Evolutionary conservation across 148 eudicot species (phyloP).

Genomic region (Chenopodium album): DNA sequence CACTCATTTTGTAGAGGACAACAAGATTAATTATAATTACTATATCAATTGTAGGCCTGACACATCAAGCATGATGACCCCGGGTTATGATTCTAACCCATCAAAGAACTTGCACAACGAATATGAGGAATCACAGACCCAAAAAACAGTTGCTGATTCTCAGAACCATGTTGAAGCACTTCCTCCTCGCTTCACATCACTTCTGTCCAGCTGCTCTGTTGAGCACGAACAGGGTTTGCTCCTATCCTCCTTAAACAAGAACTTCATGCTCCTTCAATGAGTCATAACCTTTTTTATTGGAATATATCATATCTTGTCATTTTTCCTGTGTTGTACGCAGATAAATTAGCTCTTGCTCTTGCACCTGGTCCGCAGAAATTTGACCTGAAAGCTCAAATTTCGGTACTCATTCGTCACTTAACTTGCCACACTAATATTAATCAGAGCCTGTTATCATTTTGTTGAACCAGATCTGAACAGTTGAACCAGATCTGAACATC

Average conservation of each 20-base stretch:
- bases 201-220: constrained; percentile 55
- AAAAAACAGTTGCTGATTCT: constrained; percentile 20
- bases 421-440: constrained; percentile 8
- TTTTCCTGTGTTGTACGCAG: constrained; percentile 10
- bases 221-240: constrained; percentile 43
- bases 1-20: neutral
- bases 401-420: constrained; percentile 41
- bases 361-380: constrained; percentile 29
- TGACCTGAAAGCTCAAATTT: constrained; percentile 51
- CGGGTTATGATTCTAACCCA: constrained; percentile 26
- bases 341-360: constrained; percentile 28
- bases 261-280: constrained; percentile 4
- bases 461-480: neutral
- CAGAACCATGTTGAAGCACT: constrained; percentile 33
- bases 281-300: neutral
- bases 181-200: constrained; percentile 76
- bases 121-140: constrained; percentile 30
- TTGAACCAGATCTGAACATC: neutral
- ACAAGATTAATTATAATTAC: neutral
- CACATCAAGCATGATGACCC: constrained; percentile 32
- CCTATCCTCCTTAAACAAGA: neutral
- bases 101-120: constrained; percentile 27
- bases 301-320: too few species aligned
- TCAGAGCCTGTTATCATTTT: neutral
- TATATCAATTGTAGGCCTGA: constrained; percentile 41